Evolutionary conservation across 2,329 filamentous ascomycete genomes (phyloP).

Genomic region (Microdochium trichocladiopsis): DNA sequence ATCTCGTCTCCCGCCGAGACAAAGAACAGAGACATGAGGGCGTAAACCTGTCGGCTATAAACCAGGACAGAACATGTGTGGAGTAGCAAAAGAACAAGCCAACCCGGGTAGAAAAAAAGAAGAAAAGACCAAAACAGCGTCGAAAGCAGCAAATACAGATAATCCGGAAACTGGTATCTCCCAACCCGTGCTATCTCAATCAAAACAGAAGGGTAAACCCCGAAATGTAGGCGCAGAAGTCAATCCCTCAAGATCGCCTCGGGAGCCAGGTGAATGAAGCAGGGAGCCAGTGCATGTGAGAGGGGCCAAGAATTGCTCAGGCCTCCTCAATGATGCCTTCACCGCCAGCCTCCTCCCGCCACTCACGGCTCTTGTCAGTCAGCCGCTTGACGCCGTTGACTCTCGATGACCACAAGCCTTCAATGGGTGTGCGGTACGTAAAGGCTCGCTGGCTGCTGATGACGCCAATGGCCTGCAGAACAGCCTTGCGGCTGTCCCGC

Average conservation of each 20-base stretch:
- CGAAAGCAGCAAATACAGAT: neutral
- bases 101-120: neutral
- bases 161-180: neutral
- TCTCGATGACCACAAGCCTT: constrained; percentile 81
- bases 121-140: neutral
- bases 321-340: constrained; percentile 59
- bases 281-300: neutral
- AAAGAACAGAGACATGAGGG: neutral
- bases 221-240: constrained; percentile 1
- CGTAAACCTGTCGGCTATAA: neutral
- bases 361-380: constrained; percentile 79
- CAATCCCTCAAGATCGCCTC: too few relatives aligned
- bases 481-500: constrained; percentile 88
- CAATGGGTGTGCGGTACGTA: constrained; percentile 85
- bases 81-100: neutral
- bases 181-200: neutral
- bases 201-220: neutral
- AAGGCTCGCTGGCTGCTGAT: constrained; percentile 92
- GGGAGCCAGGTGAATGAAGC: too few relatives aligned
- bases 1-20: neutral
- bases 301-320: constrained; percentile 19
- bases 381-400: constrained; percentile 75
- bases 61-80: neutral
- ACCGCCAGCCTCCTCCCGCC: constrained; percentile 81
- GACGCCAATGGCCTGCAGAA: constrained; percentile 92